phyloP scores from a whole-genome alignment of 148 eudicot species.

The Arbutus unedo region DNA sequence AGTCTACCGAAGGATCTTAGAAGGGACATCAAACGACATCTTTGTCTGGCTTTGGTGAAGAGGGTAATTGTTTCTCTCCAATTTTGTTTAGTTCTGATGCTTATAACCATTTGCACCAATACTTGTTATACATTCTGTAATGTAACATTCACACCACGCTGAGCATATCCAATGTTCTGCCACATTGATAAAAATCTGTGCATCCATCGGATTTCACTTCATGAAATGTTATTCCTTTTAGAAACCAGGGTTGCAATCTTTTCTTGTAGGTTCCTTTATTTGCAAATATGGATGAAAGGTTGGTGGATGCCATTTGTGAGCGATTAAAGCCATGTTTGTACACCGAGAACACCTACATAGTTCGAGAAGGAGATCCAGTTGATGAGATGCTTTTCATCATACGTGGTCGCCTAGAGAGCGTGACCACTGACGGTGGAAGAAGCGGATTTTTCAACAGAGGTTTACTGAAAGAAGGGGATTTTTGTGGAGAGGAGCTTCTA shows the following conservation, averaged over 20 bases:
- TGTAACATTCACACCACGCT: not conserved
- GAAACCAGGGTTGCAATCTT: not conserved
- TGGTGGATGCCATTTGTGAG: constrained; percentile 94
- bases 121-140: not conserved
- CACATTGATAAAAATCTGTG: not conserved
- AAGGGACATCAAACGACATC: constrained; percentile 89
- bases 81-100: not conserved
- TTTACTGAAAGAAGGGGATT: constrained; percentile 76
- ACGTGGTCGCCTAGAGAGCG: constrained; percentile 87
- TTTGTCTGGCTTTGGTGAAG: constrained; percentile 83
- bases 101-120: not conserved
- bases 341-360: constrained; percentile 75
- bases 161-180: not conserved
- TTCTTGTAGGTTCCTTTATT: constrained; percentile 77
- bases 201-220: too few relatives aligned
- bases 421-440: constrained; percentile 93
- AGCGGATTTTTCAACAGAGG: constrained; percentile 93
- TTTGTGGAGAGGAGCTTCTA: constrained; percentile 92
- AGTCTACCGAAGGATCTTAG: constrained; percentile 82
- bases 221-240: too few relatives aligned
- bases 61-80: constrained; percentile 42
- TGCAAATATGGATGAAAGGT: constrained; percentile 93
- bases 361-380: constrained; percentile 93
- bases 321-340: constrained; percentile 84
- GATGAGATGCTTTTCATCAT: constrained; percentile 95